These are phyloP conservation scores for Fusarium mundagurra DNA, from an alignment of 2,329 filamentous ascomycete genomes.

Conservation along the genomic window DNA sequence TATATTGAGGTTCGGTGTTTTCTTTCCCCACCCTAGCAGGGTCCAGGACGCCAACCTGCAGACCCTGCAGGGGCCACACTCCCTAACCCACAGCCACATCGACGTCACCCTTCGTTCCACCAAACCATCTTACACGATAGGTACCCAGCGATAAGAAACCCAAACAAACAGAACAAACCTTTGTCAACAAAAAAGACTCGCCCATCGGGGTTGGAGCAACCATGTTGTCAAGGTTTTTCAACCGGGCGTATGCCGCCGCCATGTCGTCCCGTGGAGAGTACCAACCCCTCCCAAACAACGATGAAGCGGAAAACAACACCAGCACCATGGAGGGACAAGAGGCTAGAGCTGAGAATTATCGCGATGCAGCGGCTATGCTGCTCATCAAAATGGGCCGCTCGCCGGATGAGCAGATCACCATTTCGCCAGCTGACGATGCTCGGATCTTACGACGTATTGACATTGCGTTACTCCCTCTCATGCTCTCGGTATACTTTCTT, in stretches of 20 bases:
- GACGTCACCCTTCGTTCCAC: conserved; percentile 16
- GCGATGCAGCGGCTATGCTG: conserved; percentile 58
- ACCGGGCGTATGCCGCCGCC: not conserved
- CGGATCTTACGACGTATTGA: conserved; percentile 53
- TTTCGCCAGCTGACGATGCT: conserved; percentile 48
- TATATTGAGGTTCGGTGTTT: no score
- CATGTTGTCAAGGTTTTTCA: conserved; percentile 35
- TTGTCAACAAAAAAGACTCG: conserved; percentile 14
- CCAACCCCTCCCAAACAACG: conserved; percentile 39
- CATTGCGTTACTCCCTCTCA: conserved; percentile 53
- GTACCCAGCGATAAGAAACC: not conserved
- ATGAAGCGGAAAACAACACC: conserved; percentile 17
- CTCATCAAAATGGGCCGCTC: conserved; percentile 53
- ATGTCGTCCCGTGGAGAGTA: conserved; percentile 25
- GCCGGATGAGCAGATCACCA: conserved; percentile 45
- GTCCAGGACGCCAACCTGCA: not conserved
- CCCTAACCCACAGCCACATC: not conserved
- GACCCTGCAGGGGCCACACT: not conserved
- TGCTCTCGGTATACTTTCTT: conserved; percentile 70
- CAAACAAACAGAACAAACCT: not conserved
- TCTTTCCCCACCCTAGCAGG: not conserved
- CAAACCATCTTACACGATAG: conserved; percentile 16
- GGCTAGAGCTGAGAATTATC: conserved; percentile 25
- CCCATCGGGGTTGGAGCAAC: conserved; percentile 14
- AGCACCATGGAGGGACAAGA: conserved; percentile 4